Percentiles rank a stretch among this genome's conserved stretches.
Conservation (phyloP, 176 grass and related monocot genomes). For the Luzula sylvatica region DNA sequence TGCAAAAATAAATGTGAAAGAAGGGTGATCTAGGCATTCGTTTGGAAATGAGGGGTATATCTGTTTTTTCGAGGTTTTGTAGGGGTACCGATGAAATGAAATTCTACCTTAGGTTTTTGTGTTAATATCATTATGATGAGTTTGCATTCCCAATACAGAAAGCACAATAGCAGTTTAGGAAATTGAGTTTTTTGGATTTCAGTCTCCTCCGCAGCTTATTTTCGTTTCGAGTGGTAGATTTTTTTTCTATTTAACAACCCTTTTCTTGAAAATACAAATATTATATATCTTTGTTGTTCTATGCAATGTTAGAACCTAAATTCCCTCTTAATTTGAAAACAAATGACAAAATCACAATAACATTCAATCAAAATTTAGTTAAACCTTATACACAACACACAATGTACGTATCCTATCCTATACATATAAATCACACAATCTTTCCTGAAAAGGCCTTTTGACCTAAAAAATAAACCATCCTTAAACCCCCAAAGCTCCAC, state of each 20-base stretch:
- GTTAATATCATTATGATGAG: too few species aligned
- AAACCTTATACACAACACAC: background rate
- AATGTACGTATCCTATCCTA: background rate
- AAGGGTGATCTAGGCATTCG: too few species aligned
- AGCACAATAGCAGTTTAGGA: background rate
- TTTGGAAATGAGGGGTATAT: too few species aligned
- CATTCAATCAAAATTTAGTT: background rate
- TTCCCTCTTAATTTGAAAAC: background rate
- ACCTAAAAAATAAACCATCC: background rate
- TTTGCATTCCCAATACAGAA: background rate
- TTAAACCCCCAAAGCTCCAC: background rate
- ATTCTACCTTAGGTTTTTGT: too few species aligned
- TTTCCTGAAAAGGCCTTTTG: background rate
- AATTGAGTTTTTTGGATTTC: constrained; percentile 1
- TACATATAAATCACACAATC: constrained; percentile 1
- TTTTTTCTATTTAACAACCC: background rate
- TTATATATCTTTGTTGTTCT: background rate
- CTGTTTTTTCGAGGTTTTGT: too few species aligned
- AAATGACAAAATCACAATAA: background rate
- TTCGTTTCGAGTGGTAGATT: constrained; percentile 5
- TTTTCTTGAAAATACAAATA: background rate
- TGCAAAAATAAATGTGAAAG: too few species aligned
- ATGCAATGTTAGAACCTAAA: background rate
- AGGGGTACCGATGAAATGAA: too few species aligned
- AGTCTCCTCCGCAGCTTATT: background rate